These are phyloP conservation scores for Fimicolochytrium jonesii DNA, from an alignment of 192 early-diverging fungal genomes.

Conservation along the genomic window DNA sequence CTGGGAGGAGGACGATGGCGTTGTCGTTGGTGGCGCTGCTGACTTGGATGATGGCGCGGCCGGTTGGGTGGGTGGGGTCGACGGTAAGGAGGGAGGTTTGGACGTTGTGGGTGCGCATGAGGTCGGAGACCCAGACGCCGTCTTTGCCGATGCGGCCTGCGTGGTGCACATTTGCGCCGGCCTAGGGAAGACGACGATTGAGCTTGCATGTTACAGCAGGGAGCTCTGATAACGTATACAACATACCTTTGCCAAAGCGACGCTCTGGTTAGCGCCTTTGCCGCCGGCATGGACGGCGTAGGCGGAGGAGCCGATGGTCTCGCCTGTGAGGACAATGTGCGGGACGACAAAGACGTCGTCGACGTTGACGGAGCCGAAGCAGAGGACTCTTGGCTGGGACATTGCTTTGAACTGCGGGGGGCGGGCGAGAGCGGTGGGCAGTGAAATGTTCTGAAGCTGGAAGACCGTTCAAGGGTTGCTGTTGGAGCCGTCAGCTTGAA, in stretches of 20 bases:
- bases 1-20: constrained; percentile 69
- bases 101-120: constrained; percentile 62
- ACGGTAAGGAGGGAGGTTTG: constrained; percentile 58
- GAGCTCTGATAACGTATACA: background rate
- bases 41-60: constrained; percentile 84
- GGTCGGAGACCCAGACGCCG: constrained; percentile 69
- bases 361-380: constrained; percentile 74
- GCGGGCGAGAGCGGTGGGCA: no score
- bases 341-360: constrained; percentile 74
- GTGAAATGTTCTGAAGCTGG: no score
- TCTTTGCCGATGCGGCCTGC: constrained; percentile 82
- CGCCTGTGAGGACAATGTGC: constrained; percentile 62
- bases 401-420: no score
- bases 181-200: constrained; percentile 25
- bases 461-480: no score
- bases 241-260: constrained; percentile 68
- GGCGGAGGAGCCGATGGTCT: constrained; percentile 43
- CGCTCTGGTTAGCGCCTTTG: constrained; percentile 87
- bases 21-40: constrained; percentile 70
- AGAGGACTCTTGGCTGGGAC: constrained; percentile 32
- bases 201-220: background rate
- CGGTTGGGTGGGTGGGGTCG: constrained; percentile 52
- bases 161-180: constrained; percentile 64
- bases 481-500: no score
- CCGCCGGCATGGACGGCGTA: constrained; percentile 62